These are phyloP conservation scores for Tylopilus plumbeoviolaceoides DNA, from an alignment of 768 basidiomycete species.

Conservation along the genomic window DNA sequence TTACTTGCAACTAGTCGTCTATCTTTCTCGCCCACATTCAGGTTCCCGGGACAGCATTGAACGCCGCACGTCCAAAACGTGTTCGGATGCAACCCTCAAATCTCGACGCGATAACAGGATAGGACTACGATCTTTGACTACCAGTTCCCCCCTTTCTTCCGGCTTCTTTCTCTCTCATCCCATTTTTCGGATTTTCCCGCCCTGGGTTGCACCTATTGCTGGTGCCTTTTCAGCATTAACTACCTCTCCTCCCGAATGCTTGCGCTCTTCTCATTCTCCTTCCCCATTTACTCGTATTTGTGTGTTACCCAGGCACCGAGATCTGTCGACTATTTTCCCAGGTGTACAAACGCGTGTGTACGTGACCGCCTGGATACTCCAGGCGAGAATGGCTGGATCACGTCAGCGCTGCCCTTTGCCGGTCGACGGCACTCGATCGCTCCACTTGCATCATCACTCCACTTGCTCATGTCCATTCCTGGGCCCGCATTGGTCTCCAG, in stretches of 20 bases:
- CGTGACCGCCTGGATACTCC: background rate
- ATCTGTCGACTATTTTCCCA: constrained; percentile 4
- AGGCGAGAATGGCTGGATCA: background rate
- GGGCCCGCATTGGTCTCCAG: background rate
- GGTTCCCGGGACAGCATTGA: background rate
- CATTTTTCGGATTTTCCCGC: background rate
- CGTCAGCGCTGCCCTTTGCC: background rate
- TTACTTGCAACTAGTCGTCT: background rate
- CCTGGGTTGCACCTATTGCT: background rate
- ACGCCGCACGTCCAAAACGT: background rate
- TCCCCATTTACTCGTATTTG: constrained; percentile 12
- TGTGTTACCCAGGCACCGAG: constrained; percentile 16
- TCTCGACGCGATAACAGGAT: background rate
- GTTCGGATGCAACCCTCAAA: background rate
- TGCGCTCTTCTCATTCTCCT: background rate
- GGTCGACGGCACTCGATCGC: background rate
- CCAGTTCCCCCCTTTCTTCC: too few relatives aligned
- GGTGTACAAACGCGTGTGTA: background rate
- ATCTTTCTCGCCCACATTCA: too few relatives aligned
- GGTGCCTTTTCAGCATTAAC: constrained; percentile 2
- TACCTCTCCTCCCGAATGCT: background rate
- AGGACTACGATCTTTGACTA: background rate
- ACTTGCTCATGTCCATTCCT: background rate
- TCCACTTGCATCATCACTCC: constrained; percentile 4
- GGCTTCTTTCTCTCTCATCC: background rate